Evolutionary conservation across 108 stramenopile genomes (phyloP), one percentile per base, ranked within the genome.

Genomic region (Nitzschia sp.): DNA sequence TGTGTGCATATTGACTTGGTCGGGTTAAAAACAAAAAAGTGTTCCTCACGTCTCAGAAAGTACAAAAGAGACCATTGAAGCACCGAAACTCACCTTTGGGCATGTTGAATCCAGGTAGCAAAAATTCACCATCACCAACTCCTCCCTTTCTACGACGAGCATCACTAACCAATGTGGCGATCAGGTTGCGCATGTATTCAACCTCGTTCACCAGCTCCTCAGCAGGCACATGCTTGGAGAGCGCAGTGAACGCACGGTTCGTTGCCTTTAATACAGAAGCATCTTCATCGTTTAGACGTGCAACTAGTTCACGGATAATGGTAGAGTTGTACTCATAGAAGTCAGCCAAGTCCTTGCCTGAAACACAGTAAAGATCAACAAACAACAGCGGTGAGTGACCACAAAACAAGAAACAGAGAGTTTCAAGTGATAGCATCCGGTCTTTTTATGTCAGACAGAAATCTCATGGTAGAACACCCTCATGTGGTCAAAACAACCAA

Each of bases 101-200:
- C 44, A 96, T 83, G 74, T 95, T 94, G 60, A 99, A 86, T 38
- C 96, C 97, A 17, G 98, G 99, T 34, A 99, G 68, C 41, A 93
- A 72, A 65, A 96, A 86, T 75, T 92, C 80, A 37, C 95, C 89
- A 51, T 90, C 91, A 42, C 96, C 87, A 43, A 91, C 88, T n/a
- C 90, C 90, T 38, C 91, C 90, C 61, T 93, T 91, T 25, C 88
- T 63, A 65, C 86, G 72, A 44, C 91, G 75, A 11, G 91, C 92
- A 56, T 95, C 94, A 63, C 90, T 91, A 25, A 93, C 94, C 84
- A 96, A 83, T 52, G 89, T 95, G 17, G 89, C 87, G 51, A 99
- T 81, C 11, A 96, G 76, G 76, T 89, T 95, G 20, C 92, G 71
- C 60, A 92, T 88, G 66, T 92, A 98, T 51, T 93, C 90, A 40